Conservation (phyloP, 2,329 filamentous ascomycete species). For the Arthrocladium fulminans region DNA sequence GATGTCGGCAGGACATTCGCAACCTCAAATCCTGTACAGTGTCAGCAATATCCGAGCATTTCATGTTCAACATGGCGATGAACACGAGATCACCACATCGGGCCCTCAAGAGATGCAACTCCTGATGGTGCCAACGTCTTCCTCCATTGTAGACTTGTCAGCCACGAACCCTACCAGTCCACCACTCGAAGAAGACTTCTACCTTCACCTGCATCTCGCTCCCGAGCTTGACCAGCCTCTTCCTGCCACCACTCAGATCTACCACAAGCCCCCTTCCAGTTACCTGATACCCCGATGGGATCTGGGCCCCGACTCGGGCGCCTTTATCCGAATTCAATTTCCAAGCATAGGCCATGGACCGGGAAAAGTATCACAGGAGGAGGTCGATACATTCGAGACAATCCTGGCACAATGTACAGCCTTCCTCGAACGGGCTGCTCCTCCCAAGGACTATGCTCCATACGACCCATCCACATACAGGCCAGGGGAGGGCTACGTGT, state of each 20-base stretch:
- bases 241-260: constrained; percentile 93
- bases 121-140: constrained; percentile 88
- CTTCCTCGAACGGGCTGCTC: constrained; percentile 75
- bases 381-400: constrained; percentile 92
- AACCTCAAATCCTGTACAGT: constrained; percentile 46
- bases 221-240: constrained; percentile 89
- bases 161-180: constrained; percentile 50
- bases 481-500: constrained; percentile 68
- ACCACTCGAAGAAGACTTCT: constrained; percentile 76
- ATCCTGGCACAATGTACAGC: constrained; percentile 96
- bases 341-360: constrained; percentile 60
- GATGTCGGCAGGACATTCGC: constrained; percentile 40
- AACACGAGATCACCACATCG: constrained; percentile 70
- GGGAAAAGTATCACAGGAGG: constrained; percentile 66
- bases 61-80: constrained; percentile 80
- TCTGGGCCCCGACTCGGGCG: constrained; percentile 73
- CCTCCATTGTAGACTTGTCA: constrained; percentile 51
- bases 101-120: constrained; percentile 87
- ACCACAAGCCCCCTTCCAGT: constrained; percentile 84
- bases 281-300: constrained; percentile 96
- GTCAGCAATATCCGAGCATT: constrained; percentile 82
- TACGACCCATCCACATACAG: constrained; percentile 80
- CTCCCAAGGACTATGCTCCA: constrained; percentile 39
- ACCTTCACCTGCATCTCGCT: constrained; percentile 87
- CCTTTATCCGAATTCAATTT: constrained; percentile 90